A percentile compares a stretch with the other conserved stretches of the same genome.
These are phyloP conservation scores for Leishmania lainsoni DNA, from an alignment of 208 protist species.

Conservation along the genomic window DNA sequence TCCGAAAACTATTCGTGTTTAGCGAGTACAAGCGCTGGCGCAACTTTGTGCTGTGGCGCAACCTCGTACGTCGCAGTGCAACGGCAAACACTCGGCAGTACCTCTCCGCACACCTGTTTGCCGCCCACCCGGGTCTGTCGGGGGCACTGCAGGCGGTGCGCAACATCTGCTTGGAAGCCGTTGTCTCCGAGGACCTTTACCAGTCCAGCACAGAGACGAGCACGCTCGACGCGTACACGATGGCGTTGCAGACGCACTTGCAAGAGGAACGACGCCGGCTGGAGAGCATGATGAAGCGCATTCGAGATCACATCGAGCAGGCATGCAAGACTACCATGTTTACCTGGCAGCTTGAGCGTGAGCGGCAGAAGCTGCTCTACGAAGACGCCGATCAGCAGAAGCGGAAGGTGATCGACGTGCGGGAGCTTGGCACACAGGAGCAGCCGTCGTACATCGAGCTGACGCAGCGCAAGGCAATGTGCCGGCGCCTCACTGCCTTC, in stretches of 20 bases:
- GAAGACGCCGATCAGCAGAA: slow-evolving; percentile 80
- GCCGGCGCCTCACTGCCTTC: slow-evolving; percentile 92
- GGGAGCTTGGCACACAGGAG: slow-evolving; percentile 83
- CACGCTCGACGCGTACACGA: slow-evolving; percentile 75
- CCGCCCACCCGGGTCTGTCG: slow-evolving; percentile 89
- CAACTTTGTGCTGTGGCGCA: slow-evolving; percentile 93
- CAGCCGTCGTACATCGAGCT: slow-evolving; percentile 94
- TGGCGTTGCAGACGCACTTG: slow-evolving; percentile 54
- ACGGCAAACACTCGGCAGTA: slow-evolving; percentile 77
- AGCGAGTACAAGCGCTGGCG: slow-evolving; percentile 94
- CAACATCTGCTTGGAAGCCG: slow-evolving; percentile 78
- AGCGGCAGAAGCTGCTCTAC: slow-evolving; percentile 68
- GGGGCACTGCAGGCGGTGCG: slow-evolving; percentile 78
- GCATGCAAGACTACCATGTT: slow-evolving; percentile 93
- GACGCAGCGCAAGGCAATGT: slow-evolving; percentile 90
- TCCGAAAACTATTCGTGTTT: slow-evolving; percentile 93
- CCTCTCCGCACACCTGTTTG: slow-evolving; percentile 88
- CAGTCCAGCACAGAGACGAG: slow-evolving; percentile 68
- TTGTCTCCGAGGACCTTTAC: slow-evolving; percentile 72
- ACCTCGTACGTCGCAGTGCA: slow-evolving; percentile 84
- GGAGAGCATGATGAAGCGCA: slow-evolving; percentile 83
- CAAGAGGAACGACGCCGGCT: slow-evolving; percentile 61
- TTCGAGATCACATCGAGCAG: slow-evolving; percentile 87
- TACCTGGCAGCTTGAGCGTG: slow-evolving; percentile 79
- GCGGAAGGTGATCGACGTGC: slow-evolving; percentile 79